These are phyloP conservation scores for Apophysomyces sp. DNA, from an alignment of 371 early-diverging fungal genomes.

Conservation along the genomic window DNA sequence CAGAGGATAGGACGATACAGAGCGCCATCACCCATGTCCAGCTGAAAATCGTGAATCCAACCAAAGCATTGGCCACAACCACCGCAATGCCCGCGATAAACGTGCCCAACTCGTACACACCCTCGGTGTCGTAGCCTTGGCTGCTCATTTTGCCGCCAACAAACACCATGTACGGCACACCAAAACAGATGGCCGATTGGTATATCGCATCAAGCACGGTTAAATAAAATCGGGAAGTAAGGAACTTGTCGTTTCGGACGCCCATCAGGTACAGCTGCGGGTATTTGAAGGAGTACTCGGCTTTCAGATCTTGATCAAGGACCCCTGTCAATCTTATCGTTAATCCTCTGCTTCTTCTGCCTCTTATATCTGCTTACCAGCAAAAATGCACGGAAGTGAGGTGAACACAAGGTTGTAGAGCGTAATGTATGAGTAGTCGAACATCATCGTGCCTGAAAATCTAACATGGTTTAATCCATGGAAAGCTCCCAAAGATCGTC, in stretches of 20 bases:
- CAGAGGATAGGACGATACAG: slow-evolving; percentile 60
- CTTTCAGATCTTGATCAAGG: slow-evolving; percentile 91
- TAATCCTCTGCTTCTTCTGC: neutral
- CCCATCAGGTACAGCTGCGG: slow-evolving; percentile 90
- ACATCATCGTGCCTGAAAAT: slow-evolving; percentile 60
- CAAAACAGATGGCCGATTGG: slow-evolving; percentile 87
- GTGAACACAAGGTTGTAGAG: slow-evolving; percentile 81
- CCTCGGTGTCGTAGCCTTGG: slow-evolving; percentile 63
- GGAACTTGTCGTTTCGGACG: slow-evolving; percentile 83
- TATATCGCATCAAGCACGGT: slow-evolving; percentile 87
- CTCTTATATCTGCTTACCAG: slow-evolving; percentile 25
- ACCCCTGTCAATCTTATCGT: slow-evolving; percentile 39
- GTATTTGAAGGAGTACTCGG: slow-evolving; percentile 70
- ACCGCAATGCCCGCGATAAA: slow-evolving; percentile 78
- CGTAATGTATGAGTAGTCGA: slow-evolving; percentile 83
- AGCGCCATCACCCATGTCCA: slow-evolving; percentile 79
- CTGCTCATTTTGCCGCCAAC: slow-evolving; percentile 49
- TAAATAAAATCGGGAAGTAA: slow-evolving; percentile 76
- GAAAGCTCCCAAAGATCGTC: too few relatives aligned
- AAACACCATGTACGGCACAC: slow-evolving; percentile 59
- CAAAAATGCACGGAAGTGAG: slow-evolving; percentile 67
- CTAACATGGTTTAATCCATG: slow-evolving; percentile 11
- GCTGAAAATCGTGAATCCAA: slow-evolving; percentile 74
- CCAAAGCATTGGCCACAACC: slow-evolving; percentile 81
- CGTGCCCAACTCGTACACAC: slow-evolving; percentile 76